A percentile compares a stretch with the other conserved stretches of the same genome.
Conservation (phyloP, 805 yeast species). For the Debaryomyces castellii region DNA sequence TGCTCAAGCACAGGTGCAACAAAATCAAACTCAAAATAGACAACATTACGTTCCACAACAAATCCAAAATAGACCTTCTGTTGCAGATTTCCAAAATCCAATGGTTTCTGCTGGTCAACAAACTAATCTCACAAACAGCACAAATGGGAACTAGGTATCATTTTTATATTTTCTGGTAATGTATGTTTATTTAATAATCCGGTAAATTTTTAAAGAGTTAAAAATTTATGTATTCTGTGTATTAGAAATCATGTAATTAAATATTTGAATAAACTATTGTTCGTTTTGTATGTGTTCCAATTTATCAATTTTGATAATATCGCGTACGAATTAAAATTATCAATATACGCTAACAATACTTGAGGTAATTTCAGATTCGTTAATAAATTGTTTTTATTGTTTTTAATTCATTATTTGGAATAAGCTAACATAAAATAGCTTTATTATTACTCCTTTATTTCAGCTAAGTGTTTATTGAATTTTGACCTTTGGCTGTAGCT, state of each 20-base stretch:
- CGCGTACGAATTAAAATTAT: not conserved
- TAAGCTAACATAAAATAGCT: not conserved
- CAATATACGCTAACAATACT: not conserved
- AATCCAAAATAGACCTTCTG: conserved; percentile 9
- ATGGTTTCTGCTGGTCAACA: conserved; percentile 12
- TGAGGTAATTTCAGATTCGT: not conserved
- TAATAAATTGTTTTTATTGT: not conserved
- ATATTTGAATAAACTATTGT: not conserved
- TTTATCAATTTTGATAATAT: not conserved
- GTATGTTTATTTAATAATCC: not conserved
- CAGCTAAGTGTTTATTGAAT: no score
- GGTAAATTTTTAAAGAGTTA: not conserved
- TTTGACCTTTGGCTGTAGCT: not conserved
- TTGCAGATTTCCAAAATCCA: conserved; percentile 11
- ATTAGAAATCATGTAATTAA: not conserved
- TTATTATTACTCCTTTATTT: no score
- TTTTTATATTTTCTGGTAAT: not conserved
- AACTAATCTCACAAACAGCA: conserved; percentile 8
- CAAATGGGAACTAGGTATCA: conserved; percentile 6
- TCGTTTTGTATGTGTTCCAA: not conserved
- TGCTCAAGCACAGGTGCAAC: conserved; percentile 13
- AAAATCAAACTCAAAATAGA: conserved; percentile 4
- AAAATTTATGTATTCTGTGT: not conserved
- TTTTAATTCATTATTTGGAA: not conserved
- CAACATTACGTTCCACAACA: conserved; percentile 6